Conservation (phyloP, 2,329 filamentous ascomycete species). For the Apiospora hydei region DNA sequence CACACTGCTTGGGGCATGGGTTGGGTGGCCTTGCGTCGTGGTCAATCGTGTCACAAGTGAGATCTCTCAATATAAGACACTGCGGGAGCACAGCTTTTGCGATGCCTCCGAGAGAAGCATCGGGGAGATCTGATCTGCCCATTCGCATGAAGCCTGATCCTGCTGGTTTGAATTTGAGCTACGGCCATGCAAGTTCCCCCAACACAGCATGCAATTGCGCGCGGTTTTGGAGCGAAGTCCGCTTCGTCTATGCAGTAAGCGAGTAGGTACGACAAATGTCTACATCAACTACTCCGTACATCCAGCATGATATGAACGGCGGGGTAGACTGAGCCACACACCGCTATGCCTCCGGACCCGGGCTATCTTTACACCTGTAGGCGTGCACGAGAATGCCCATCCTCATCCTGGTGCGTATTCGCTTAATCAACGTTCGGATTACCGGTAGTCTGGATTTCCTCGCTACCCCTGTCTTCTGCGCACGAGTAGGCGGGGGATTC, state of each 20-base stretch:
- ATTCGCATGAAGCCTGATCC: constrained; percentile 15
- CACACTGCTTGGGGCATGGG: constrained; percentile 6
- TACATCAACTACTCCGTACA: neutral
- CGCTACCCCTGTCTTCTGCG: neutral
- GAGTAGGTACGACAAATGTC: neutral
- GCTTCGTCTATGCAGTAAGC: neutral
- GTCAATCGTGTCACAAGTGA: constrained; percentile 16
- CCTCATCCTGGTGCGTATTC: neutral
- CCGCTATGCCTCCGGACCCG: neutral
- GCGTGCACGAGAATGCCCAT: neutral
- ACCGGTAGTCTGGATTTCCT: constrained; percentile 14
- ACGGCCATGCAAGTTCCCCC: neutral
- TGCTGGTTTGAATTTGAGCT: constrained; percentile 19
- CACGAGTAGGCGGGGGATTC: constrained; percentile 7
- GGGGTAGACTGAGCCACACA: neutral
- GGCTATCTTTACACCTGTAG: neutral
- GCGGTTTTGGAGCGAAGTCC: neutral
- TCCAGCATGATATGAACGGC: neutral
- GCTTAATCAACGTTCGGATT: neutral
- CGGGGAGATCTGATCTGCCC: constrained; percentile 17
- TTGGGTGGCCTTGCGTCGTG: constrained; percentile 3
- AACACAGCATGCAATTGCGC: neutral
- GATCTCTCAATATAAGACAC: constrained; percentile 21
- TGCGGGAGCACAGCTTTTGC: neutral
- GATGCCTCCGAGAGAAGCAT: constrained; percentile 9